Evolutionary conservation across 2,329 filamentous ascomycete species (phyloP), one percentile per base, ranked within the genome.

Genomic region (Stylonectria norvegica): DNA sequence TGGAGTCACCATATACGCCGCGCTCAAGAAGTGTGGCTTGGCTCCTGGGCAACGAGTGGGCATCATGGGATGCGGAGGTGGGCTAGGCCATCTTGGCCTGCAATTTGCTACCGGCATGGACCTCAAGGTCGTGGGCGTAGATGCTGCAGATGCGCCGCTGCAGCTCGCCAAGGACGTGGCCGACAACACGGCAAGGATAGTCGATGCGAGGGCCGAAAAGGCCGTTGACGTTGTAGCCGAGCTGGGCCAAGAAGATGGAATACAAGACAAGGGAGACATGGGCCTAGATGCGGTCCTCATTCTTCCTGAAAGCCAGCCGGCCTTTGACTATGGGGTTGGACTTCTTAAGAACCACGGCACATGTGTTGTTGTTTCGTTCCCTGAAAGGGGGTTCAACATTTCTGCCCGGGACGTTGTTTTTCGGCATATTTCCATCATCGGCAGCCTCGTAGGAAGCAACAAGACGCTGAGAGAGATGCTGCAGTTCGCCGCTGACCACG

Each of bases 1-100:
- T n/a, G 45, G 45, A 2, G 22, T 48, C n/a, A 48, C 45, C 9
- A 38, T 48, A 11, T 48, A 38, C 40, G 14, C 23, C 2, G 40
- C 40, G 14, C 19, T 43, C 5, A 34, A 43, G 5, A 34, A 43
- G 10, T 28, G 34, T 3, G 20, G 22, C 1, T 23, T 47, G 8
- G 14, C 18, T 8, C 14, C 14, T 5, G 30, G 29, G 3, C 11
- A 25, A 10, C 15, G 20, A 11, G 34, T 46, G 12, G 43, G 20
- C 5, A 46, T 46, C 18, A 19, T 46, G 5, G 43, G 43, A 2
- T 39, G 38, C 17, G 43, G 43, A 2, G 44, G 44, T 15, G 43
- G 43, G 0, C 18, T 46, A 5, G 43, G 43, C 16, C 43, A 46
- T 25, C 20, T 46, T 15, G 43, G 43, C 3, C 34, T 46, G 4